Evolutionary conservation across 768 basidiomycete species (phyloP).

Genomic region (Boletellus ananiceps): DNA sequence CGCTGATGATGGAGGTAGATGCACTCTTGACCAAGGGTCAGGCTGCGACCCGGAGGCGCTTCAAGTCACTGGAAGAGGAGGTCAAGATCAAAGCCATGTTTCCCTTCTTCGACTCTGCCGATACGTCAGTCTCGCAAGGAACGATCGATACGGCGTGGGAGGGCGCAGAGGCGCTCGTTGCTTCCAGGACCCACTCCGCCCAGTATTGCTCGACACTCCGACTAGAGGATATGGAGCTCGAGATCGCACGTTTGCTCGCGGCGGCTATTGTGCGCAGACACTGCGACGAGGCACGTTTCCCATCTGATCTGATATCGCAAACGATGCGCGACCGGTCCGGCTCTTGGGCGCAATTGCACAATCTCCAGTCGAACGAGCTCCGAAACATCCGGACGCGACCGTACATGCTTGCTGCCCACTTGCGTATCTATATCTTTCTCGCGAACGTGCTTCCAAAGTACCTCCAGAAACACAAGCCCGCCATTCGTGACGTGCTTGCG

Average conservation of each 20-base stretch:
- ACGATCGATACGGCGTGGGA: conserved; percentile 46
- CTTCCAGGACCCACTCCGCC: conserved; percentile 22
- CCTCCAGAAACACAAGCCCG: conserved; percentile 36
- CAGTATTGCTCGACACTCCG: conserved; percentile 25
- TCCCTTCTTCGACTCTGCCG: conserved; percentile 8
- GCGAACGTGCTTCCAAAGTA: conserved; percentile 31
- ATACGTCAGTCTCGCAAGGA: conserved; percentile 33
- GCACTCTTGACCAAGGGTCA: conserved; percentile 35
- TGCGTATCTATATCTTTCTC: conserved; percentile 54
- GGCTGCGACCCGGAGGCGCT: conserved; percentile 25
- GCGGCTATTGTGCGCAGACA: conserved; percentile 47
- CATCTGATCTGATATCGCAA: conserved; percentile 2
- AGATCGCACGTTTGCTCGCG: conserved; percentile 53
- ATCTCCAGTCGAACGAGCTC: conserved; percentile 57
- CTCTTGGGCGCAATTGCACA: conserved; percentile 46
- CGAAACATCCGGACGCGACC: conserved; percentile 43
- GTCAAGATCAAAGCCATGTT: conserved; percentile 18
- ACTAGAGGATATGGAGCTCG: conserved; percentile 52
- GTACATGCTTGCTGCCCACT: conserved; percentile 46
- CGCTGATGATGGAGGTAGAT: conserved; percentile 31
- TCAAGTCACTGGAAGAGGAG: conserved; percentile 22
- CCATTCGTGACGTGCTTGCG: conserved; percentile 50
- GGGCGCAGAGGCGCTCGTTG: conserved; percentile 31
- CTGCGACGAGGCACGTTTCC: conserved; percentile 13
- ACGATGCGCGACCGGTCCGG: conserved; percentile 2